Conservation (phyloP, 2,329 filamentous ascomycete species). For the Fusarium brevicatenulatum region DNA sequence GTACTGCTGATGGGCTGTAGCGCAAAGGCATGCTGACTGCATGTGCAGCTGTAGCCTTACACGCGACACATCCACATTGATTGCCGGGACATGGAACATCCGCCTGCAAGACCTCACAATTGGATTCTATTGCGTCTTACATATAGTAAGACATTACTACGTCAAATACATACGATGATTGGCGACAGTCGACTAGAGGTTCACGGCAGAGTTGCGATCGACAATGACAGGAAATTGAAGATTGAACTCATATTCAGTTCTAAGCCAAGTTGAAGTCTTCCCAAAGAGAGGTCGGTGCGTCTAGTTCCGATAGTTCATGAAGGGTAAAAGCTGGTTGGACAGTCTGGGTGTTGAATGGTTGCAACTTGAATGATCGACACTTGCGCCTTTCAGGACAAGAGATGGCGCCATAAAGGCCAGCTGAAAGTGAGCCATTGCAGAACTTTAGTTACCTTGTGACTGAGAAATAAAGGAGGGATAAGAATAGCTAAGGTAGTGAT, state of each 20-base stretch:
- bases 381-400: slow-evolving; percentile 27
- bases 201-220: slow-evolving; percentile 12
- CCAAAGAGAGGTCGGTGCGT: background rate
- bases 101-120: slow-evolving; percentile 3
- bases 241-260: background rate
- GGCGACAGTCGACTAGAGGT: background rate
- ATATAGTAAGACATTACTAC: background rate
- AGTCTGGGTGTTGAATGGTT: slow-evolving; percentile 8
- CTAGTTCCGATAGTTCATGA: slow-evolving; percentile 24
- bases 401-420: slow-evolving; percentile 34
- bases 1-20: background rate
- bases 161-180: background rate
- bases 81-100: slow-evolving; percentile 18
- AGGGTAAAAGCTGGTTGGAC: slow-evolving; percentile 21
- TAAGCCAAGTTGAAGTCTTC: slow-evolving; percentile 9
- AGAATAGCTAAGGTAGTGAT: background rate
- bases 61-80: background rate
- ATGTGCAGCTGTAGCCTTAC: background rate
- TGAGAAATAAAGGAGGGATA: background rate
- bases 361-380: slow-evolving; percentile 32
- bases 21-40: slow-evolving; percentile 10
- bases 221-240: slow-evolving; percentile 3
- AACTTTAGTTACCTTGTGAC: background rate
- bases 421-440: slow-evolving; percentile 1
- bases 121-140: slow-evolving; percentile 12